A percentile compares a stretch with the other conserved stretches of the same genome.
These are phyloP conservation scores for Peniophora sp. DNA, from an alignment of 1,284 basidiomycete species.

Conservation along the genomic window DNA sequence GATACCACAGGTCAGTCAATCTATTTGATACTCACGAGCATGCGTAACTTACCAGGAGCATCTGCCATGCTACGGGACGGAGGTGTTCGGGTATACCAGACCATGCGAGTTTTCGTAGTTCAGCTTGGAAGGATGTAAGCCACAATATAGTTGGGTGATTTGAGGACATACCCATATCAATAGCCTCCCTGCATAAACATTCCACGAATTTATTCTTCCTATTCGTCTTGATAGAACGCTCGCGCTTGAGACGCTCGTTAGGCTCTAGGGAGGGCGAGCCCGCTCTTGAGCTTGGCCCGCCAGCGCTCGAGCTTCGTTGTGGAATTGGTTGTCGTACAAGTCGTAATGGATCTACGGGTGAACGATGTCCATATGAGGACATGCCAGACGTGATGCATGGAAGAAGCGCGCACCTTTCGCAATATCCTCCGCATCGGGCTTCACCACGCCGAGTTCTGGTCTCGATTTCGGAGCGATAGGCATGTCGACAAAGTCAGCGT, in stretches of 20 bases:
- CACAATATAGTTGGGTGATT: constrained; percentile 2
- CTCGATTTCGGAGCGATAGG: constrained; percentile 25
- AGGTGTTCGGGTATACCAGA: constrained; percentile 86
- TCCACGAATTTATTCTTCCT: constrained; percentile 68
- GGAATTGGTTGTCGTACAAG: constrained; percentile 29
- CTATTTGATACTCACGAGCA: neutral
- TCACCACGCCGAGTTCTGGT: constrained; percentile 40
- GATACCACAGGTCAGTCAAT: constrained; percentile 5
- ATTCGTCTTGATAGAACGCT: constrained; percentile 69
- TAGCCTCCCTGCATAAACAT: constrained; percentile 59
- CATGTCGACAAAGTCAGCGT: constrained; percentile 35
- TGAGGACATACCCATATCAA: constrained; percentile 60
- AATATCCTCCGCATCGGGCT: constrained; percentile 64
- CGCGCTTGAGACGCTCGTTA: constrained; percentile 57
- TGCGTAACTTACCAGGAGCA: constrained; percentile 68
- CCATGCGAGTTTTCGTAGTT: constrained; percentile 91
- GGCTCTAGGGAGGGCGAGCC: constrained; percentile 13
- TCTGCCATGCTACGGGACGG: constrained; percentile 90
- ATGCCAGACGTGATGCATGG: constrained; percentile 8
- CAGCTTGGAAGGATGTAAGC: constrained; percentile 47
- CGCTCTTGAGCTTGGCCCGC: constrained; percentile 2
- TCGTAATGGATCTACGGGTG: constrained; percentile 54
- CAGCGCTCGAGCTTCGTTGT: neutral
- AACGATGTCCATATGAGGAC: constrained; percentile 8
- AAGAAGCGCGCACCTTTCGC: constrained; percentile 55